Conservation (phyloP, 2,329 filamentous ascomycete species). For the Cordyceps javanica region DNA sequence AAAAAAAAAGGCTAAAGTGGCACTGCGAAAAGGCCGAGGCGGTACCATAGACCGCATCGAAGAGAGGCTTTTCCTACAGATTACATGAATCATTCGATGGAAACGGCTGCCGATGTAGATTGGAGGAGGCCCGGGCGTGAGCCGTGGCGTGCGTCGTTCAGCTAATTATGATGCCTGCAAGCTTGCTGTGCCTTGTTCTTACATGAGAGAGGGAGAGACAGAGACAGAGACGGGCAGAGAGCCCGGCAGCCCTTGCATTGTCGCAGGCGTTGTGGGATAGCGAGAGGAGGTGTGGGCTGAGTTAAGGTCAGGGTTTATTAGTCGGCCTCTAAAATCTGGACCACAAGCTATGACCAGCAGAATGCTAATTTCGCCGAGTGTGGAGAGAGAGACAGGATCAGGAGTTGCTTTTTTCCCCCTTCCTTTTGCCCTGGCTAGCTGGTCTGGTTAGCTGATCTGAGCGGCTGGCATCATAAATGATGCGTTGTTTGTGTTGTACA, state of each 20-base stretch:
- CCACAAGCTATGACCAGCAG: not conserved
- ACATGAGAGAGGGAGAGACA: not conserved
- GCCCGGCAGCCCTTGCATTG: not conserved
- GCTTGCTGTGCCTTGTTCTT: not conserved
- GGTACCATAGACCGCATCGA: not conserved
- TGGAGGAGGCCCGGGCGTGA: not conserved
- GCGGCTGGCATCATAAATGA: not conserved
- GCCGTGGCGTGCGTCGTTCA: not conserved
- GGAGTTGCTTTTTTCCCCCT: not conserved
- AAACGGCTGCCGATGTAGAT: not conserved
- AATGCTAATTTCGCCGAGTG: not conserved
- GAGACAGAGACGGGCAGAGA: too few relatives aligned
- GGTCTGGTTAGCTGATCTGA: not conserved
- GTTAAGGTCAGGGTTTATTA: not conserved
- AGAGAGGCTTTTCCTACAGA: not conserved
- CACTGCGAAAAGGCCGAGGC: not conserved
- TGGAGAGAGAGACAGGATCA: constrained; percentile 3
- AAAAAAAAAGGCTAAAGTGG: too few relatives aligned
- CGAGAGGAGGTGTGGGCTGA: not conserved
- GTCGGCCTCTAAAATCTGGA: not conserved
- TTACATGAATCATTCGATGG: not conserved
- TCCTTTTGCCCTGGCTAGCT: not conserved
- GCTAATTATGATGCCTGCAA: not conserved
- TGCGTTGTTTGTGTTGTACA: not conserved
- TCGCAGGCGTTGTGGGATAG: not conserved